A percentile compares a stretch with the other conserved stretches of the same genome.
These are phyloP conservation scores for Choiromyces venosus DNA, from an alignment of 495 filamentous ascomycete genomes.

Conservation along the genomic window DNA sequence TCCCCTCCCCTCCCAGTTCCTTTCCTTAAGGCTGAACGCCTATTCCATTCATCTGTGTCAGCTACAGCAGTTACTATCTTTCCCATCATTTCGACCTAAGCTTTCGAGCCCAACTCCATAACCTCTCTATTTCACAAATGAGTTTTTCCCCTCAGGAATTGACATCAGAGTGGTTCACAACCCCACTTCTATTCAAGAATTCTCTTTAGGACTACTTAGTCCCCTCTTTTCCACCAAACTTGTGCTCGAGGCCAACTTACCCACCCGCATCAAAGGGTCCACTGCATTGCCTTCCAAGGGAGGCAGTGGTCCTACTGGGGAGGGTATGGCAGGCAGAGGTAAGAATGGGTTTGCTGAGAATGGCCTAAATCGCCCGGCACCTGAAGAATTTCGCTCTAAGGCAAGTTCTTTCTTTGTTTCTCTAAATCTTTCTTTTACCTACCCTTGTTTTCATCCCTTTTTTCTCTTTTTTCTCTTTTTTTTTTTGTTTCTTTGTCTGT, in stretches of 20 bases:
- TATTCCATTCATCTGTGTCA: not conserved
- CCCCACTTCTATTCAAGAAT: constrained; percentile 33
- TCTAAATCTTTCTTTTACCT: constrained; percentile 7
- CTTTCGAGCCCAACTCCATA: constrained; percentile 17
- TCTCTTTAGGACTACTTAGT: constrained; percentile 21
- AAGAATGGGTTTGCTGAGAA: constrained; percentile 24
- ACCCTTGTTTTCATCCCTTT: constrained; percentile 10
- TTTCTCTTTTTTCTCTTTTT: constrained; percentile 8
- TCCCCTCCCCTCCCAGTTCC: not conserved
- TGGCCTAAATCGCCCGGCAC: constrained; percentile 17
- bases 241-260: constrained; percentile 6
- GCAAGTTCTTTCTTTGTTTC: constrained; percentile 26
- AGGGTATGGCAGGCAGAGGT: constrained; percentile 32
- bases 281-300: constrained; percentile 21
- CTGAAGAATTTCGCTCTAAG: constrained; percentile 23
- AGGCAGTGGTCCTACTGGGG: constrained; percentile 22
- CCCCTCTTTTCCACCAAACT: constrained; percentile 9
- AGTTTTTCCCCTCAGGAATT: constrained; percentile 37
- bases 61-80: constrained; percentile 15
- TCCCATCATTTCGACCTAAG: constrained; percentile 6
- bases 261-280: constrained; percentile 1
- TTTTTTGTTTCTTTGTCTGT: not conserved
- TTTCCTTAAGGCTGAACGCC: constrained; percentile 7
- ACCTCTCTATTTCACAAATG: constrained; percentile 24
- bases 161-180: constrained; percentile 36